These are phyloP conservation scores for Penicillium aurantiogriseum DNA, from an alignment of 2,329 filamentous ascomycete species.

Conservation along the genomic window DNA sequence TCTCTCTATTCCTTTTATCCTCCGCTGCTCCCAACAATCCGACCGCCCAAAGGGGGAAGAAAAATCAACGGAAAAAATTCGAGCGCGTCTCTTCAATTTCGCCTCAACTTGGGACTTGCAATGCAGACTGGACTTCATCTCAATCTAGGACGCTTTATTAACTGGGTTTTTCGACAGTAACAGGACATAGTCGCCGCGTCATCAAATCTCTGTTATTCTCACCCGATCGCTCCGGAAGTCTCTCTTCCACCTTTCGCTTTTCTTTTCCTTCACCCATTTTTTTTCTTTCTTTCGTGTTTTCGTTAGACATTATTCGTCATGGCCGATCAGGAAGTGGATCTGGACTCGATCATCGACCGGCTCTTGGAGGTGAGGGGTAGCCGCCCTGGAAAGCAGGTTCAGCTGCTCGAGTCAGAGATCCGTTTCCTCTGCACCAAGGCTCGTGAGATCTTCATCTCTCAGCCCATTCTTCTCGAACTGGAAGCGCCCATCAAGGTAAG, in stretches of 20 bases:
- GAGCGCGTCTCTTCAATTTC: slow-evolving; percentile 6
- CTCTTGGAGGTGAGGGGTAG: slow-evolving; percentile 96
- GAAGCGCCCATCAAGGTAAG: slow-evolving; percentile 97
- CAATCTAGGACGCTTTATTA: slow-evolving; percentile 17
- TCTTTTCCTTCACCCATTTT: slow-evolving; percentile 20
- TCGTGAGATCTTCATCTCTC: slow-evolving; percentile 98
- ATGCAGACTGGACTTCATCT: slow-evolving; percentile 13
- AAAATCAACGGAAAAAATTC: slow-evolving; percentile 4
- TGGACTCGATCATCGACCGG: slow-evolving; percentile 99
- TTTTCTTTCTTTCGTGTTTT: slow-evolving; percentile 25
- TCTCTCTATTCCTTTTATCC: neutral
- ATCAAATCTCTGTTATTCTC: slow-evolving; percentile 26
- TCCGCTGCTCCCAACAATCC: neutral
- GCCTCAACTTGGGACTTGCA: slow-evolving; percentile 5
- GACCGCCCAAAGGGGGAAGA: slow-evolving; percentile 4
- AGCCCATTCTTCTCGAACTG: slow-evolving; percentile 94
- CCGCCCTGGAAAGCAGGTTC: slow-evolving; percentile 96
- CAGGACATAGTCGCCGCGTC: slow-evolving; percentile 36
- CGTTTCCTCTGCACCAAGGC: slow-evolving; percentile 97
- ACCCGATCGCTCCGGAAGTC: slow-evolving; percentile 31
- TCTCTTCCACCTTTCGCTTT: slow-evolving; percentile 28
- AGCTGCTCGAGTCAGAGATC: slow-evolving; percentile 94
- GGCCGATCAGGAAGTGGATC: slow-evolving; percentile 86
- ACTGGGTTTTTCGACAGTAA: slow-evolving; percentile 15
- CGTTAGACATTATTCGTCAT: slow-evolving; percentile 52